Conservation (phyloP, 768 basidiomycete genomes). For the Tulasnella sp. region DNA sequence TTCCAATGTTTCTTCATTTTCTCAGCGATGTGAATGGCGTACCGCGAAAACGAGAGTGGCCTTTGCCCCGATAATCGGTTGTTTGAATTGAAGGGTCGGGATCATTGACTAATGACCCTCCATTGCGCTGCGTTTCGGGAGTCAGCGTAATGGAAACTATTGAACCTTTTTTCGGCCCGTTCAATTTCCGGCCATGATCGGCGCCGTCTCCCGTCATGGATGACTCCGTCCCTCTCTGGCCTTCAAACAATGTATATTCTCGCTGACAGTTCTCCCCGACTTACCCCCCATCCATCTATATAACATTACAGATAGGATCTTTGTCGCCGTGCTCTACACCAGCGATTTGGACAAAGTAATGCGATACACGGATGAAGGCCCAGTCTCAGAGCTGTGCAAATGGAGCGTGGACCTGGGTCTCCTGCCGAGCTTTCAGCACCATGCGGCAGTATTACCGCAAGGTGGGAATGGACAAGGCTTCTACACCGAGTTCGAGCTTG, state of each 20-base stretch:
- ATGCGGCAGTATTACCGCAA: conserved; percentile 45
- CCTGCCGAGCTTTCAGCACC: conserved; percentile 66
- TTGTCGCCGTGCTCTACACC: conserved; percentile 73
- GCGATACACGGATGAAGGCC: conserved; percentile 68
- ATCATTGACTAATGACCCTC: no score
- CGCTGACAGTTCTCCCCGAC: no score
- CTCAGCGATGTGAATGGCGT: no score
- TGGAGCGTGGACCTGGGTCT: conserved; percentile 79
- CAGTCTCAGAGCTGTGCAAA: conserved; percentile 22
- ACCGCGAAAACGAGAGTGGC: no score
- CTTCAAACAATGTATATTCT: not conserved
- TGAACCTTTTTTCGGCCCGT: not conserved
- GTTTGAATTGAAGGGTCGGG: no score
- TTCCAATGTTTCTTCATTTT: not conserved
- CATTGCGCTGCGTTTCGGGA: no score
- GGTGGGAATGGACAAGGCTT: conserved; percentile 40
- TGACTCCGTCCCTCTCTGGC: not conserved
- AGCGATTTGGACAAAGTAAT: conserved; percentile 62
- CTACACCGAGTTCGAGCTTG: conserved; percentile 80
- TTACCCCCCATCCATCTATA: no score
- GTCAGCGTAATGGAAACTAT: no score
- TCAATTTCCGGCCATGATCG: no score
- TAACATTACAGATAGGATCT: conserved; percentile 65
- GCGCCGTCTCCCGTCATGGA: not conserved
- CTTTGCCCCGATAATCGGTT: not conserved